A percentile compares a stretch with the other conserved stretches of the same genome.
Evolutionary conservation across 805 yeast genomes (phyloP).

Genomic region (Lipomyces chichibuensis): DNA sequence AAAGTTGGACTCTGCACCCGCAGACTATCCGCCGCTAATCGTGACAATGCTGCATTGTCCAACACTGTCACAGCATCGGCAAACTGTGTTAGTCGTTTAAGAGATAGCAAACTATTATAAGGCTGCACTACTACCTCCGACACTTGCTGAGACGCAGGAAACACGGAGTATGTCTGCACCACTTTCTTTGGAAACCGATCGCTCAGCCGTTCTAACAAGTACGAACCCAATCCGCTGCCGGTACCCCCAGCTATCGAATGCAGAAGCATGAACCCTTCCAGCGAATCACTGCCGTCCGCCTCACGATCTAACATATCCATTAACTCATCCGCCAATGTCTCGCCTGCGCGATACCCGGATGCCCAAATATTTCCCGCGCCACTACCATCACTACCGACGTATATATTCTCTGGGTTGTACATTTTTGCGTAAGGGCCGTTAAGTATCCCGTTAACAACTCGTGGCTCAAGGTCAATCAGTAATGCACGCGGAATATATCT

Average conservation of each 20-base stretch:
- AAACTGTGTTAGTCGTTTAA: constrained; percentile 76
- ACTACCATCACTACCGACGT: constrained; percentile 75
- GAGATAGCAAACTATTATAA: constrained; percentile 81
- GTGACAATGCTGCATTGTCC: constrained; percentile 82
- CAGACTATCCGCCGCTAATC: constrained; percentile 67
- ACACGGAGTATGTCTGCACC: constrained; percentile 81
- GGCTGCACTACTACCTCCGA: constrained; percentile 99
- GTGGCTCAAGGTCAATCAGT: constrained; percentile 85
- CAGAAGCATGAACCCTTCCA: constrained; percentile 86
- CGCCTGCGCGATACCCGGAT: constrained; percentile 80
- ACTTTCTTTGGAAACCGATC: constrained; percentile 85
- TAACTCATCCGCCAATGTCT: constrained; percentile 67
- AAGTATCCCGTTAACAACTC: constrained; percentile 63
- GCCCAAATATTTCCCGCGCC: constrained; percentile 99
- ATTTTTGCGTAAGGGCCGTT: constrained; percentile 57
- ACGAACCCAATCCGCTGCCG: constrained; percentile 93
- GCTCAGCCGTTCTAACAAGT: constrained; percentile 70
- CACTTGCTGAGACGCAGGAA: constrained; percentile 75
- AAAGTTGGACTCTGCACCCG: constrained; percentile 65
- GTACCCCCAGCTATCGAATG: constrained; percentile 99
- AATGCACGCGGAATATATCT: constrained; percentile 88
- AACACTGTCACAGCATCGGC: constrained; percentile 89
- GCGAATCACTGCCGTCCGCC: constrained; percentile 82
- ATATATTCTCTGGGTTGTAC: constrained; percentile 82
- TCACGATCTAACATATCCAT: constrained; percentile 85